These are phyloP conservation scores for Sugiyamaella lignohabitans DNA, from an alignment of 805 yeast genomes.

Conservation along the genomic window DNA sequence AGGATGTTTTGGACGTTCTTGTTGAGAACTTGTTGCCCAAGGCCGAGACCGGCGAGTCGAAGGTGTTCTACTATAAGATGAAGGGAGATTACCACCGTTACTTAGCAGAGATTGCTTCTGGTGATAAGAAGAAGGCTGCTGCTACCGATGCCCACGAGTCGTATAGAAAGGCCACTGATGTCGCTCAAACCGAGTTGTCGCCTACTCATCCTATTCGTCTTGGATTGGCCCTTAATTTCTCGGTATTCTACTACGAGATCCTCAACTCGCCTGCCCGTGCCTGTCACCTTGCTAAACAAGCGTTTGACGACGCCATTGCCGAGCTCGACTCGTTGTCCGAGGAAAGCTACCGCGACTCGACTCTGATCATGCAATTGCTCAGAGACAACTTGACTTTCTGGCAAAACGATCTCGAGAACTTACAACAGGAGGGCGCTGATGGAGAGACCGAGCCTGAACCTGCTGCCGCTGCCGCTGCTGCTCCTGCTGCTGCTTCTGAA, in stretches of 20 bases:
- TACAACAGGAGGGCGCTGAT: constrained; percentile 18
- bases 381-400: constrained; percentile 97
- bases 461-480: constrained; percentile 17
- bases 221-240: constrained; percentile 95
- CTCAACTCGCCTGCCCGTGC: constrained; percentile 98
- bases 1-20: constrained; percentile 84
- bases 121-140: constrained; percentile 90
- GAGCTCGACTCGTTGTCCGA: constrained; percentile 96
- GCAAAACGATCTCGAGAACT: constrained; percentile 56
- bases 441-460: constrained; percentile 14
- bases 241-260: constrained; percentile 97
- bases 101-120: constrained; percentile 93
- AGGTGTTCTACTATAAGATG: constrained; percentile 98
- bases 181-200: constrained; percentile 95
- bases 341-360: constrained; percentile 97
- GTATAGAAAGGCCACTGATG: constrained; percentile 93
- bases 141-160: constrained; percentile 93
- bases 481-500: constrained; percentile 8
- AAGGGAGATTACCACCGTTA: constrained; percentile 99
- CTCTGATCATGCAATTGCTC: constrained; percentile 96
- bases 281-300: constrained; percentile 97
- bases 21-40: constrained; percentile 86
- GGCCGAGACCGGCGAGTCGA: constrained; percentile 96
- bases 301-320: constrained; percentile 98
- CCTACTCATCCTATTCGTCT: constrained; percentile 99